Conservation (phyloP, 2,329 filamentous ascomycete species). For the Fusarium brevicatenulatum region DNA sequence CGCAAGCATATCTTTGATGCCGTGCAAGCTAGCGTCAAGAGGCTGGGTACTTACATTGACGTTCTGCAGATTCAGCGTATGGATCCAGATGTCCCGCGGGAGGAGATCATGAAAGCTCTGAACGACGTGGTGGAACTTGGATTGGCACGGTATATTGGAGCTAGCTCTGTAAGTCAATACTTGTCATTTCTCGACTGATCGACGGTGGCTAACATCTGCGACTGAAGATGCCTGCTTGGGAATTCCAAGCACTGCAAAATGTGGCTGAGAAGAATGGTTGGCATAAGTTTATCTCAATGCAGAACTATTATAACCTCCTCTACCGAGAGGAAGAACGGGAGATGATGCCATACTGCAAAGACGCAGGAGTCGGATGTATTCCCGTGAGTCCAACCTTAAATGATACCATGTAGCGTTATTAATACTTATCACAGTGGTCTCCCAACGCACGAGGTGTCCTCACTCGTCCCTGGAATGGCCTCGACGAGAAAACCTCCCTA, state of each 20-base stretch:
- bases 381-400: neutral
- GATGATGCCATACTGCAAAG: conserved; percentile 50
- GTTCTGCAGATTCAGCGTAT: neutral
- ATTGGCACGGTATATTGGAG: neutral
- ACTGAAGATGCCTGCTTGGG: neutral
- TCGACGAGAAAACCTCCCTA: neutral
- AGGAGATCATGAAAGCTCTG: neutral
- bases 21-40: neutral
- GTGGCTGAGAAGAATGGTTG: conserved; percentile 63
- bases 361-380: neutral
- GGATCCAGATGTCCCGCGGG: neutral
- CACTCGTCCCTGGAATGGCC: rapidly evolving
- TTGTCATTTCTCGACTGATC: neutral
- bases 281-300: conserved; percentile 68
- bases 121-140: neutral
- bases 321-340: conserved; percentile 69
- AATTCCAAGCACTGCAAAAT: conserved; percentile 57
- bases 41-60: neutral
- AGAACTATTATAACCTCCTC: conserved; percentile 64
- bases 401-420: no score
- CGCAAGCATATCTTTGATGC: neutral
- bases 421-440: neutral
- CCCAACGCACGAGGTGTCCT: neutral
- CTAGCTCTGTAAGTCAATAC: neutral
- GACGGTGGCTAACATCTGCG: conserved; percentile 50